Evolutionary conservation across 2,329 filamentous ascomycete genomes (phyloP).

Genomic region (Chalaropsis thielavioides): DNA sequence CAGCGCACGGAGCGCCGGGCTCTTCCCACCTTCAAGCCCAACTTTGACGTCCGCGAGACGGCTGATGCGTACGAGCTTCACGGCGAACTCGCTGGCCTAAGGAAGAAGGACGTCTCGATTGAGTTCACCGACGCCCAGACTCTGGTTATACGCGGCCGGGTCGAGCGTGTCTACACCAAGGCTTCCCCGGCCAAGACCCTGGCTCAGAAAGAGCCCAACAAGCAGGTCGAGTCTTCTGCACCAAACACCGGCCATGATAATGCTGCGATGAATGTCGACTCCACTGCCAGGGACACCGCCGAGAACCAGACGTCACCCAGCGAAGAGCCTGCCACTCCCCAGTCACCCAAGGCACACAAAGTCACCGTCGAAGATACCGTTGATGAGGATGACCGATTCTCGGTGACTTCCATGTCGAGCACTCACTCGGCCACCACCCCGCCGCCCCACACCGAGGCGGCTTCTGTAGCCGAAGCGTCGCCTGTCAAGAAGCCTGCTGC

Average conservation of each 20-base stretch:
- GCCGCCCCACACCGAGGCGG: slow-evolving; percentile 20
- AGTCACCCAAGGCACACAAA: slow-evolving; percentile 32
- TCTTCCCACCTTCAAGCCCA: slow-evolving; percentile 51
- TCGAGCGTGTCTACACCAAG: slow-evolving; percentile 48
- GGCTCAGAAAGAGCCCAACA: background rate
- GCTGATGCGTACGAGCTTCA: slow-evolving; percentile 58
- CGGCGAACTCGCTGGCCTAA: slow-evolving; percentile 63
- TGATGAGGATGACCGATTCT: slow-evolving; percentile 22
- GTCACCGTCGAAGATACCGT: slow-evolving; percentile 50
- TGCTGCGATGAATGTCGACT: slow-evolving; percentile 28
- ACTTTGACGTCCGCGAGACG: slow-evolving; percentile 64
- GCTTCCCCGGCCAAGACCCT: slow-evolving; percentile 20
- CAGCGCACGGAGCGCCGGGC: slow-evolving; percentile 18
- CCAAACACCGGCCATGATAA: slow-evolving; percentile 30
- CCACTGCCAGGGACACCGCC: slow-evolving; percentile 28
- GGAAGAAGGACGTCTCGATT: slow-evolving; percentile 58
- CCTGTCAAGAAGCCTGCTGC: slow-evolving; percentile 20
- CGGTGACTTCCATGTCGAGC: slow-evolving; percentile 19
- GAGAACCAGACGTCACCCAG: background rate
- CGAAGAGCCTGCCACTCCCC: slow-evolving; percentile 18
- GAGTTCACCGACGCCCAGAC: slow-evolving; percentile 69
- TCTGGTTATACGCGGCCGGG: slow-evolving; percentile 52
- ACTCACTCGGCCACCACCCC: slow-evolving; percentile 20
- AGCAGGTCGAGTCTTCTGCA: slow-evolving; percentile 19
- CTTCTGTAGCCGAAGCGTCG: slow-evolving; percentile 19